Evolutionary conservation across 2,329 filamentous ascomycete species (phyloP).

Genomic region (Colletotrichum horii): DNA sequence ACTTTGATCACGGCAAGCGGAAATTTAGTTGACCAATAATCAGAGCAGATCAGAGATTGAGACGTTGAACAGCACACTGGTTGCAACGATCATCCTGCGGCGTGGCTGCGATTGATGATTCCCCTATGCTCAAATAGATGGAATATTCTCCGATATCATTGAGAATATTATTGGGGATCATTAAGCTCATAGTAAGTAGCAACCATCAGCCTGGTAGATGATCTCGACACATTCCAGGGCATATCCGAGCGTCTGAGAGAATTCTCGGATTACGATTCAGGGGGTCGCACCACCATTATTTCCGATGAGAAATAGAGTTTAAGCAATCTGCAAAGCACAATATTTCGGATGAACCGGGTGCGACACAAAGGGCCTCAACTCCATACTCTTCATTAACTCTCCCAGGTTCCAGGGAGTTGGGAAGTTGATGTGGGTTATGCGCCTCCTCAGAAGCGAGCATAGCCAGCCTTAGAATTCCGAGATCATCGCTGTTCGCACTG

Average conservation of each 20-base stretch:
- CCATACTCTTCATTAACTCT: background rate
- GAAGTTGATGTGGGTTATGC: background rate
- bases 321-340: background rate
- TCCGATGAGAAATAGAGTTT: background rate
- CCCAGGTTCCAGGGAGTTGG: background rate
- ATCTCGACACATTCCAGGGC: background rate
- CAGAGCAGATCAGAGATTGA: background rate
- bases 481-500: background rate
- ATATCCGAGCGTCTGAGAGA: background rate
- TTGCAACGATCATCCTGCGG: background rate
- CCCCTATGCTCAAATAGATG: background rate
- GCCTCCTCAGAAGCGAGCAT: background rate
- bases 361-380: background rate
- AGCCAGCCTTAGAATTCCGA: background rate
- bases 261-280: background rate
- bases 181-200: background rate
- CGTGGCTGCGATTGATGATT: background rate
- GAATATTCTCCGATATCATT: background rate
- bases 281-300: background rate
- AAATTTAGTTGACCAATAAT: background rate
- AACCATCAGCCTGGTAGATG: background rate
- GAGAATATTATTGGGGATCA: background rate
- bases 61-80: background rate
- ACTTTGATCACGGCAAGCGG: background rate
- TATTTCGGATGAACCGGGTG: conserved; percentile 12